Evolutionary conservation across 768 basidiomycete genomes (phyloP).

Genomic region (Dentipellis sp.): DNA sequence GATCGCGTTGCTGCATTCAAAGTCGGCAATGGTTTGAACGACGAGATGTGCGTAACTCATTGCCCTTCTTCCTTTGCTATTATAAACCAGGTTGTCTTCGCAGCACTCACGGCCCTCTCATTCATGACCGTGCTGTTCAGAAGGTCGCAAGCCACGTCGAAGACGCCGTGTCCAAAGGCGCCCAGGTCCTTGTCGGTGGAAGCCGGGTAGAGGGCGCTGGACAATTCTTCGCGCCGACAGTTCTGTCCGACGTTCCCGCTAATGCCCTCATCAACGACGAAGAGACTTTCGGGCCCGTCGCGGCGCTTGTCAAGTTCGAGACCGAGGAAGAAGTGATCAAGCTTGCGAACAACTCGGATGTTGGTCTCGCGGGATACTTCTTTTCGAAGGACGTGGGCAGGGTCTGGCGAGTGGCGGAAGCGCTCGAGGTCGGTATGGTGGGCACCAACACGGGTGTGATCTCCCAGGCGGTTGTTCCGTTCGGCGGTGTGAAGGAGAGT

Average conservation of each 20-base stretch:
- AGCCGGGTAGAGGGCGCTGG: conserved; percentile 47
- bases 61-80: not conserved
- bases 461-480: conserved; percentile 74
- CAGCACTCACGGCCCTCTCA: conserved; percentile 92
- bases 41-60: conserved; percentile 45
- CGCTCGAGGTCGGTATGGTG: conserved; percentile 90
- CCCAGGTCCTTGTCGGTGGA: conserved; percentile 86
- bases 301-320: conserved; percentile 81
- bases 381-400: conserved; percentile 80
- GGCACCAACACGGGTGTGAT: conserved; percentile 76
- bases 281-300: conserved; percentile 94
- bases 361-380: conserved; percentile 93
- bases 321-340: conserved; percentile 89
- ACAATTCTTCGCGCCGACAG: conserved; percentile 79
- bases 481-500: conserved; percentile 89
- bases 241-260: conserved; percentile 75
- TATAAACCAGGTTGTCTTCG: not conserved
- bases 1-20: conserved; percentile 79
- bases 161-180: conserved; percentile 80
- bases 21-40: conserved; percentile 80
- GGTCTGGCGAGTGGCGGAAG: conserved; percentile 92
- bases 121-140: conserved; percentile 75
- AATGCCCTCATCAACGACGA: conserved; percentile 62
- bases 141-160: conserved; percentile 84
- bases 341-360: conserved; percentile 74